Base-by-base conservation (phyloP, 2,329 filamentous ascomycete species). In the Furcasterigmium furcatum region DNA sequence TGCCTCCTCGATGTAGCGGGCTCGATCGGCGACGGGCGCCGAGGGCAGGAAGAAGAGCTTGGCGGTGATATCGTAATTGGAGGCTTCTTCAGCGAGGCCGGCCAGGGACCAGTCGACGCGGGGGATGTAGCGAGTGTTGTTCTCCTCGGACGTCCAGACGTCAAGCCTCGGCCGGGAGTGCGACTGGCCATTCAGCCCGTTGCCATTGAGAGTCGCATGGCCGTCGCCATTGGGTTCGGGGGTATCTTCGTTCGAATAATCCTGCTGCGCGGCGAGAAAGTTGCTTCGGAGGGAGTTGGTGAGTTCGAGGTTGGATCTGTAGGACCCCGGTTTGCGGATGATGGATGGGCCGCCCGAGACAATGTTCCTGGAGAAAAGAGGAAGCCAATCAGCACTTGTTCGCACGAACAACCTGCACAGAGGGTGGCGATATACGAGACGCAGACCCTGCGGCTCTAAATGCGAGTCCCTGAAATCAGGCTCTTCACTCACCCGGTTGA, bases 1-100 rank as follows among this genome's bases (percentile, higher is more conserved):
- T 2, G 94, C 92, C 60, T 95, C 87, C 45, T 78, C 70, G 9
- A 88, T 87, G 61, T 96, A 85, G 45, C 74, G 72, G 54, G 79
- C 80, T 48, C 92, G 82, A 52, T 82, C 70, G 16, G 76, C 74
- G 2, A 80, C 70, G 9, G 84, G 76, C 44, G 88, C 80, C 16
- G 79, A 80, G 2, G 90, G 87, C 22, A 97, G 77, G 66, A 94
- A 95, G 73, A 99, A 99, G 19, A 99, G 71, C 69, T 99, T 99
- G 50, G 94, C 85, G 1, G 92, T 96, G 59, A 96, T 91, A 61
- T 96, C 91, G 71, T 99, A 99, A 55, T 91, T 84, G 48, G 79
- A 75, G 21, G 86, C 76, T 55, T 95, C 91, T 61, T 99, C 94
- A 25, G 82, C 76, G 38, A 99, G 73, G 0, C 87, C 86, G 4